Evolutionary conservation across 2,329 filamentous ascomycete species (phyloP).

Genomic region (Paecilomyces dactylethromorphus): DNA sequence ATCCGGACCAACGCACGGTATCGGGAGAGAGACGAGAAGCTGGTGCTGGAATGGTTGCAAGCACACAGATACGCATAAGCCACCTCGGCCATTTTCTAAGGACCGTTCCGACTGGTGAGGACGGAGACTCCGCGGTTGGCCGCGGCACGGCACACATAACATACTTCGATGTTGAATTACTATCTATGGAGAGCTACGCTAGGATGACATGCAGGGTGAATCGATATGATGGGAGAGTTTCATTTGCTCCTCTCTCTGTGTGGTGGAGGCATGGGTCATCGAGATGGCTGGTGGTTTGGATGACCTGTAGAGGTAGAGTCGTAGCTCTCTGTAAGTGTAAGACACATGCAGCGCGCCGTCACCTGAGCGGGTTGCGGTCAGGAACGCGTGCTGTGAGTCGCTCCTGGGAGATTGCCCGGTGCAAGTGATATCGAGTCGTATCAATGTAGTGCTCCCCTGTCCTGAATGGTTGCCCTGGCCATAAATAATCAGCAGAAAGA

Average conservation of each 20-base stretch:
- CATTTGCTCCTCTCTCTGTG: background rate
- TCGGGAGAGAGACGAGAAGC: slow-evolving; percentile 64
- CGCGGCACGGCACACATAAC: too few species aligned
- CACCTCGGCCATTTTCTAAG: background rate
- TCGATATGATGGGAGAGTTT: background rate
- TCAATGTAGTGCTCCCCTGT: background rate
- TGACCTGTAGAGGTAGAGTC: background rate
- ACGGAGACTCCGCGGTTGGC: background rate
- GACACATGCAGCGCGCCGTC: background rate
- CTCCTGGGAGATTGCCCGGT: background rate
- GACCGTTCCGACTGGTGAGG: background rate
- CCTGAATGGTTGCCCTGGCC: background rate
- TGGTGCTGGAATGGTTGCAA: slow-evolving; percentile 72
- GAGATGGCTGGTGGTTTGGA: background rate
- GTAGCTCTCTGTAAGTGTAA: too few species aligned
- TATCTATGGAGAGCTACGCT: background rate
- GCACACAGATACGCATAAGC: slow-evolving; percentile 51
- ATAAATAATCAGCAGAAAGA: background rate
- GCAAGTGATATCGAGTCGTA: background rate
- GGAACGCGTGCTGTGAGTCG: background rate
- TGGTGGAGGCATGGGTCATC: background rate
- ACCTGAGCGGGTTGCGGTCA: background rate
- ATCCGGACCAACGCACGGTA: slow-evolving; percentile 80
- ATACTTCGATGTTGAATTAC: background rate
- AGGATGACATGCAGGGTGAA: background rate